Percentiles rank a stretch among this genome's conserved stretches.
These are phyloP conservation scores for Suhomyces yuchorum DNA, from an alignment of 1,139 yeast genomes.

Conservation along the genomic window DNA sequence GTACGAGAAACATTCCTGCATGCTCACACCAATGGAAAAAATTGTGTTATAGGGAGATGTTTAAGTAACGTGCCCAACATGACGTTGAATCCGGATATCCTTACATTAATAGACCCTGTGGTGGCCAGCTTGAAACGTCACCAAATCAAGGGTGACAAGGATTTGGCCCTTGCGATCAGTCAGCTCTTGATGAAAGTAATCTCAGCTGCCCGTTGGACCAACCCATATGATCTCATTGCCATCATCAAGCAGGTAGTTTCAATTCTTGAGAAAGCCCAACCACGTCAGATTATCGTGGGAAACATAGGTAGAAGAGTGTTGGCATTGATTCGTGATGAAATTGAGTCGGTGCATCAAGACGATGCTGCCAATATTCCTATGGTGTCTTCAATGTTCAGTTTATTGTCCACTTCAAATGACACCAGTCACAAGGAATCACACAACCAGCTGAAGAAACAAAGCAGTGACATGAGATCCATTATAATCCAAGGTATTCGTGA, in stretches of 20 bases:
- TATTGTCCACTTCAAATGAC: slow-evolving; percentile 57
- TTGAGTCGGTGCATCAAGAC: slow-evolving; percentile 52
- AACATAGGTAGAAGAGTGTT: slow-evolving; percentile 89
- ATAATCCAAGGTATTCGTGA: slow-evolving; percentile 94
- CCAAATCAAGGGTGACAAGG: slow-evolving; percentile 71
- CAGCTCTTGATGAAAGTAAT: slow-evolving; percentile 85
- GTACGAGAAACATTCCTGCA: too few relatives aligned
- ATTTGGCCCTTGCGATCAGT: slow-evolving; percentile 83
- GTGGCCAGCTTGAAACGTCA: slow-evolving; percentile 61
- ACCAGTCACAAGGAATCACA: slow-evolving; percentile 31
- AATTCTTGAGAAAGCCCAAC: slow-evolving; percentile 62
- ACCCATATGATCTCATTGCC: slow-evolving; percentile 68
- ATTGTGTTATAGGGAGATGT: not conserved
- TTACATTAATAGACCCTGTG: slow-evolving; percentile 41
- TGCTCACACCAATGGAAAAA: slow-evolving; percentile 2
- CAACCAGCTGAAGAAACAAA: slow-evolving; percentile 43
- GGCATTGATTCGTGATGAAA: slow-evolving; percentile 85
- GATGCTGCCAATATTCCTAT: slow-evolving; percentile 49
- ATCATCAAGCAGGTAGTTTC: slow-evolving; percentile 70
- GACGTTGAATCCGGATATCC: slow-evolving; percentile 37
- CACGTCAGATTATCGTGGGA: slow-evolving; percentile 84
- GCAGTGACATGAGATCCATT: slow-evolving; percentile 76
- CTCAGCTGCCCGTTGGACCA: slow-evolving; percentile 86
- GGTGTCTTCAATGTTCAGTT: slow-evolving; percentile 86
- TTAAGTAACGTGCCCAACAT: not conserved